Conservation (phyloP, 257 asterid species). For the Cordia subcordata region DNA sequence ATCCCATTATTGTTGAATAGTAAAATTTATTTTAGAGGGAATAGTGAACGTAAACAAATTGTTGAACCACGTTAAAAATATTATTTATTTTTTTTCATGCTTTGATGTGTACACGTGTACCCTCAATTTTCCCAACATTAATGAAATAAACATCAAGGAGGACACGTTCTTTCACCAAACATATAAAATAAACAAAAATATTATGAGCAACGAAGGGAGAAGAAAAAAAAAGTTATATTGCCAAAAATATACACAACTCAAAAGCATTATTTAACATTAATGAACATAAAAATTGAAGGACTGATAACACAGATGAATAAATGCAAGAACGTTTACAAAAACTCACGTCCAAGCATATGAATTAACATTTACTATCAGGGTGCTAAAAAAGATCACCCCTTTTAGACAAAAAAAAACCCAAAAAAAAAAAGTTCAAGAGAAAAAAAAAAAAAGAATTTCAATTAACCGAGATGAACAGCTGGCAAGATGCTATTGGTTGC, state of each 20-base stretch:
- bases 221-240: no score
- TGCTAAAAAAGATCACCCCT: not conserved
- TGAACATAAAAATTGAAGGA: not conserved
- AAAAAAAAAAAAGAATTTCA: not conserved
- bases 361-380: not conserved
- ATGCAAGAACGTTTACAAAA: not conserved
- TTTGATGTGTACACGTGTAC: no score
- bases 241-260: not conserved
- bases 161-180: no score
- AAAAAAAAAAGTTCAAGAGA: not conserved
- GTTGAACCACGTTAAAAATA: no score
- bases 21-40: no score
- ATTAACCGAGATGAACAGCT: conserved; percentile 9
- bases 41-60: no score
- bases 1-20: no score
- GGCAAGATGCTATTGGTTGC: not conserved
- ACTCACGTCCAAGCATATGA: not conserved
- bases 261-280: not conserved
- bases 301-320: not conserved
- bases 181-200: no score
- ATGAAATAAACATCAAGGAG: no score
- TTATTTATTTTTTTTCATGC: no score
- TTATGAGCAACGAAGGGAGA: no score
- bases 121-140: no score
- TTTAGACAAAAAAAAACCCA: not conserved